Evolutionary conservation across 805 yeast species (phyloP), one percentile per base, ranked within the genome.

Genomic region (Metschnikowia henanensis): DNA sequence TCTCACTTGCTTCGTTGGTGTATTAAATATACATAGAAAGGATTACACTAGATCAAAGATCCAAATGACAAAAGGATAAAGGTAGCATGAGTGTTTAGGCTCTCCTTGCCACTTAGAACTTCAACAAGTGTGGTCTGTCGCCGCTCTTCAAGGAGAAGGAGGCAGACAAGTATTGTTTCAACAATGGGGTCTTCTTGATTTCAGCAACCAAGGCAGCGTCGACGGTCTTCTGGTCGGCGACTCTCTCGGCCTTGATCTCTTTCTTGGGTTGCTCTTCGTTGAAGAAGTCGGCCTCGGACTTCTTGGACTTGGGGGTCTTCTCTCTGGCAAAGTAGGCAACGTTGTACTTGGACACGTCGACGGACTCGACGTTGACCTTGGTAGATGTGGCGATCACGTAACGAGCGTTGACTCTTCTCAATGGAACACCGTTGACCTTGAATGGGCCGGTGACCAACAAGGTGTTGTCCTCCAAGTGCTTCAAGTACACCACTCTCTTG

Each of bases 351-450:
- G 89, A 78, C 60, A 87, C 90, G 66, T 87, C 87, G 60, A 90
- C 88, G 58, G 83, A 74, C 47, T 81, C 79, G 59, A 92, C 84
- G 58, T 81, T 75, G 65, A 94, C 87, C 73, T 80, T 76, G 76
- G 99, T 94, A 61, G 97, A 89, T 69, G 99, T 92, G 66, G 97
- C 98, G 77, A 92, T 92, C 63, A 94, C 99, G 79, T 92, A 94
- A 76, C 96, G 88, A 64, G 97, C 84, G 75, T 92, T 94, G 63
- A 92, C 98, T 83, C 97, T 88, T 86, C 98, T 90, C 75, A 92
- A 82, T 73, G 99, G 98, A 61, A 92, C 99, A 81, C 99, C 99
- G 80, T 92, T 92, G 67, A 92, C 88, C 84, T 94, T 92, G 96
- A 92, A 94, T 66, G 99, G 99, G 73, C 99, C 99, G 52, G 97